Evolutionary conservation across 768 basidiomycete species (phyloP), one percentile per base, ranked within the genome.

Genomic region (Trametes meyenii): DNA sequence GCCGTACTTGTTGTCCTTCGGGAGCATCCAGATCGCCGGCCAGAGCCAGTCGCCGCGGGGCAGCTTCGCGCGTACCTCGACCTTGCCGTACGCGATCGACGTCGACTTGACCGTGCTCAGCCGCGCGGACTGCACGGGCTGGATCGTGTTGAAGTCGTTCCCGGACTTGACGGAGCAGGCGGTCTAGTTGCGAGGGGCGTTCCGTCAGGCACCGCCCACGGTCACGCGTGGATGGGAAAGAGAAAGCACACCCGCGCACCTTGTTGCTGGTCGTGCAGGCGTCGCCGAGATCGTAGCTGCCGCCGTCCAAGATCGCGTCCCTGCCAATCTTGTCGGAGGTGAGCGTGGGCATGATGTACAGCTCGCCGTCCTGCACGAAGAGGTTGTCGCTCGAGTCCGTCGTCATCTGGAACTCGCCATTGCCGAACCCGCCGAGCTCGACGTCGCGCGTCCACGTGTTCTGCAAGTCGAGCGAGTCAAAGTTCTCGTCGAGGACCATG

Each of bases 311-410:
- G 17, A 67, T 71, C 63, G 78, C 75, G 23, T 69, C 72, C 1
- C 62, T 67, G 19, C 81, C 81, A 66, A 85, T 72, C 5, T 72
- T 70, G 67, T 85, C 83, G 42, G 79, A 76, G 6, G 85, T 85
- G 61, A 86, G 77, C 8, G 85, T 86, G 11, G 85, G 75, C 69
- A 83, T 78, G 71, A 87, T 83, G 76, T 83, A 85, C 36, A 87
- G 77, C 57, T 80, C 71, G 10, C 79, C 79, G 70, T 83, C 77
- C 43, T 78, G 69, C 48, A 82, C 71, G 74, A 78, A 83, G 3
- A 77, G 69, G 67, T 82, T 81, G 51, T 73, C 68, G 11, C 61
- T 40, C 6, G 67, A 67, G 17, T 69, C 66, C 6, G 83, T 84
- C 29, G 83, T 79, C 81, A 83, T 83, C 69, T 85, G 77, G 68